Evolutionary conservation across 495 filamentous ascomycete species (phyloP), one percentile per base, ranked within the genome.

Genomic region (Aspergillus diversus): DNA sequence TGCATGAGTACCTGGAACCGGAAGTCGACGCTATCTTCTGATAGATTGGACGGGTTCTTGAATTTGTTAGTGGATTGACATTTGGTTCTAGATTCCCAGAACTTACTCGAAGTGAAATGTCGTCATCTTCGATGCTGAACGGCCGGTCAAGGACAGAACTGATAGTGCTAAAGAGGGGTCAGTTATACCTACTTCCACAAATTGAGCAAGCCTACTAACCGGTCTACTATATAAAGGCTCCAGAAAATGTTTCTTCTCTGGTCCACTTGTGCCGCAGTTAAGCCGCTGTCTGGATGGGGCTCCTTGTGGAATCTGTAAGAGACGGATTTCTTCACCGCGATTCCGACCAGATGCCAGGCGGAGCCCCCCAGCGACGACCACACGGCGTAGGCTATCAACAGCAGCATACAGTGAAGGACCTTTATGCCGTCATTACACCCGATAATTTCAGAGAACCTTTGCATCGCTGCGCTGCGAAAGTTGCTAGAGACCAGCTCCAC

Each of bases 291-390:
- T 42, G 55, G 11, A 33, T 65, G 43, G 0, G 63, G 56, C 8
- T 71, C 71, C 39, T 66, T 65, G 34, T 73, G 69, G 27, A 73
- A 66, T 35, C 66, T 33, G 42, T 65, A 67, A 2, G 67, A 58
- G 50, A 73, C 68, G 39, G 64, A 66, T 43, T 68, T 73, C 33
- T 68, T 64, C 69, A 73, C 69, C 5, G 71, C 71, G 9, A 71
- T 55, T 9, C 71, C 71, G 27, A 73, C 37, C 27, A 71, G 53
- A 54, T 73, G 71, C 71, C 71, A 73, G 0, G 66, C 61, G 4
- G 71, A 73, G 0, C 71, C 71, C 9, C 69, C 71, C 1, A 39
- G 58, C 5, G 65, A 49, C 46, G 57, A 65, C n/a, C 68, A 56
- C 60, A 71, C 59, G 2, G 71, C 71, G 53, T 70, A 68, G 5